Conservation (phyloP, 805 yeast genomes). For the Candida khao-thaluensis region DNA sequence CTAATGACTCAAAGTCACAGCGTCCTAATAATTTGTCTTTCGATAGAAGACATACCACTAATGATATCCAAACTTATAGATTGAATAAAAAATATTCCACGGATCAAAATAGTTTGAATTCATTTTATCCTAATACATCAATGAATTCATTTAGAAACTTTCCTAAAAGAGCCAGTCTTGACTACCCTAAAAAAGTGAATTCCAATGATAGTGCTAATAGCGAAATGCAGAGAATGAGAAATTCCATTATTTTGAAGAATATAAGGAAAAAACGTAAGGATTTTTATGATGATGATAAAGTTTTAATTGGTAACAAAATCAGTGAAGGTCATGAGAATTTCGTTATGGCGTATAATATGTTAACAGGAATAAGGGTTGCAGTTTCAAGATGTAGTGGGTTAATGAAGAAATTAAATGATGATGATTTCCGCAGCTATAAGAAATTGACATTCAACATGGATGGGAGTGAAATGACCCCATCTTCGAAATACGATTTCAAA, state of each 20-base stretch:
- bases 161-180: conserved; percentile 9
- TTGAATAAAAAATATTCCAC: conserved; percentile 6
- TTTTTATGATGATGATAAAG: conserved; percentile 51
- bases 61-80: conserved; percentile 12
- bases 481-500: conserved; percentile 92
- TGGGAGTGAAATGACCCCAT: conserved; percentile 88
- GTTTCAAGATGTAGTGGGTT: conserved; percentile 89
- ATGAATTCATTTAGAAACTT: conserved; percentile 5
- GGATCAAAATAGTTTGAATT: conserved; percentile 6
- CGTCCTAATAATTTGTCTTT: not conserved
- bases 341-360: conserved; percentile 93
- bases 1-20: not conserved
- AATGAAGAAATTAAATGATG: conserved; percentile 66
- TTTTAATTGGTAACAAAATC: conserved; percentile 75
- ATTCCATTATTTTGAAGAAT: conserved; percentile 43
- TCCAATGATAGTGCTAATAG: conserved; percentile 26
- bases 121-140: not conserved
- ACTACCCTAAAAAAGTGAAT: conserved; percentile 4
- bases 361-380: conserved; percentile 94
- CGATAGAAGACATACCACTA: conserved; percentile 16
- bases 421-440: conserved; percentile 69
- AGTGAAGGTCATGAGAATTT: conserved; percentile 93
- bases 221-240: conserved; percentile 53
- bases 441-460: conserved; percentile 83
- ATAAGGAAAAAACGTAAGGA: conserved; percentile 42